Evolutionary conservation across 768 basidiomycete species (phyloP), one percentile per base, ranked within the genome.

Genomic region (Lentinula edodes): DNA sequence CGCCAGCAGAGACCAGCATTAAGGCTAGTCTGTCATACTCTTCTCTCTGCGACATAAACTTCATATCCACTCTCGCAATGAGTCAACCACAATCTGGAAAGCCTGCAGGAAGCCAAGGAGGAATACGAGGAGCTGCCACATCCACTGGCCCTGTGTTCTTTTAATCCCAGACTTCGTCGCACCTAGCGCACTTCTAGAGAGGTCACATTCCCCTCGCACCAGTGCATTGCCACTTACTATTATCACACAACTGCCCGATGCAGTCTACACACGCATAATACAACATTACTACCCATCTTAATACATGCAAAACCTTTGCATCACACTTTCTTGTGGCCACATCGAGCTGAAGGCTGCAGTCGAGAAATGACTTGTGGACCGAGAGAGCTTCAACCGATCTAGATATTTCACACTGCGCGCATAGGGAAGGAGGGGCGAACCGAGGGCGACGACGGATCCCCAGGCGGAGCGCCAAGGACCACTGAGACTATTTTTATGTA

Each of bases 101-200:
- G n/a, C 58, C 50, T 65, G 32, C 58, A 67, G 50, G 74, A 23
- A 34, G 75, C 46, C 74, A 74, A 57, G 75, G 75, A 23, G 76
- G 78, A 12, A 79, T 87, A 60, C 78, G 78, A 60, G 78, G 78
- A 15, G 77, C 77, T 50, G 84, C 85, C 48, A 76, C 79, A 43
- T 71, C 77, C 16, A 79, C 75, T 34, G 85, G 80, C 48, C 77
- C 86, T 52, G 80, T 84, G 39, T 86, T 88, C 75, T 88, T 88
- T 75, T 88, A 71, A 77, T 73, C 66, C 18, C 46, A 18, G 15
- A 3, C 46, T 20, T 23, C 20, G 46, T 20, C 32, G 5, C 28
- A 52, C 35, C 28, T 28, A 52, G 32, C 28, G 15, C 4, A 32
- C 28, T 18, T n/a, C 7, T 23, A n/a, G 18, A 8, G 20, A 23